phyloP scores from a whole-genome alignment of 1,284 basidiomycete genomes.

The Ganoderma lucidum region DNA sequence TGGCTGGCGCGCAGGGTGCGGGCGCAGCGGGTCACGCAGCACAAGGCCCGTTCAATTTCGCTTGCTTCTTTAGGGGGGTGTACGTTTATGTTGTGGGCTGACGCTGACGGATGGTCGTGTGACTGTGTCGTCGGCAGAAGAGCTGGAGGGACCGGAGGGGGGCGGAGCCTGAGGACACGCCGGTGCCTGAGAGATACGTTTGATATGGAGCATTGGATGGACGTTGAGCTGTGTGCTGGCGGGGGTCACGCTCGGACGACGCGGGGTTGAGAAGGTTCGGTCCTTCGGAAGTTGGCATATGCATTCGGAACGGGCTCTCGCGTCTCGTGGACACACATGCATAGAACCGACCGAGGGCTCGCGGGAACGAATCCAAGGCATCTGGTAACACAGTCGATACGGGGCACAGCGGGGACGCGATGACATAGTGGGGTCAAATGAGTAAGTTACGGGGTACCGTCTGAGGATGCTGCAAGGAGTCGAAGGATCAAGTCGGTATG shows the following conservation, averaged over 20 bases:
- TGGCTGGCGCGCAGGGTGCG: constrained; percentile 42
- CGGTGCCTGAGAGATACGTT: not conserved
- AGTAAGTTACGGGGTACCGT: not conserved
- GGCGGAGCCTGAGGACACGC: too few relatives aligned
- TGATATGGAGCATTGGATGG: not conserved
- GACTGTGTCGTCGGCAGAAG: too few relatives aligned
- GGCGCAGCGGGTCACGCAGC: constrained; percentile 41
- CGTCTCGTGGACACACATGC: not conserved
- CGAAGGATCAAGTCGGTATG: not conserved
- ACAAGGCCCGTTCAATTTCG: constrained; percentile 32
- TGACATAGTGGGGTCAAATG: not conserved
- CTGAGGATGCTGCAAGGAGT: not conserved
- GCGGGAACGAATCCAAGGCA: not conserved
- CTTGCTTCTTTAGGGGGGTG: too few relatives aligned
- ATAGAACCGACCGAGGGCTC: not conserved
- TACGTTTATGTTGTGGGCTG: too few relatives aligned
- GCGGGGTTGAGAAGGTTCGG: not conserved
- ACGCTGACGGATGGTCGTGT: too few relatives aligned
- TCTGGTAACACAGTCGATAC: not conserved
- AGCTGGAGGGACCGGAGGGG: too few relatives aligned
- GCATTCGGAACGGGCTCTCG: not conserved
- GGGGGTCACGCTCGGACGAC: not conserved
- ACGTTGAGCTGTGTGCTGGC: not conserved
- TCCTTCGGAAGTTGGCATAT: not conserved
- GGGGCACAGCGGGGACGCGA: not conserved